A percentile compares a stretch with the other conserved stretches of the same genome.
Conservation (phyloP, 495 filamentous ascomycete species). For the Penicillium canescens region DNA sequence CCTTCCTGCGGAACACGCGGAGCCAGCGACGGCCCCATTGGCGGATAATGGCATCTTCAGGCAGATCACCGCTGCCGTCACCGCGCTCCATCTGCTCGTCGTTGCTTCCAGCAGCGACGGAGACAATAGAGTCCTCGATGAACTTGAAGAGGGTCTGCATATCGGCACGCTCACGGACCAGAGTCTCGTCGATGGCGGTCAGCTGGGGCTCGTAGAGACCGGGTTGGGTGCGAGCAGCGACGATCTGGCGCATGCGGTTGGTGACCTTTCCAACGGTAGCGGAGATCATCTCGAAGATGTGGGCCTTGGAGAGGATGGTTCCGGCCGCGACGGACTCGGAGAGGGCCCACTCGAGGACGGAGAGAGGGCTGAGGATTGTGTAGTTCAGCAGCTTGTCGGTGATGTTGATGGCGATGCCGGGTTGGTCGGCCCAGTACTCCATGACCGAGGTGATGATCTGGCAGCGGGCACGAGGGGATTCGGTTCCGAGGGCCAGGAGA, state of each 20-base stretch:
- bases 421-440: conserved; percentile 90
- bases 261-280: conserved; percentile 92
- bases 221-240: conserved; percentile 55
- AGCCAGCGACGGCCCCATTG: conserved; percentile 87
- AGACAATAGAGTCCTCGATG: conserved; percentile 77
- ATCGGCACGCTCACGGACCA: conserved; percentile 61
- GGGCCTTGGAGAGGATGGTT: conserved; percentile 65
- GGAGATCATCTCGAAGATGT: conserved; percentile 86
- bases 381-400: conserved; percentile 98
- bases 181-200: conserved; percentile 61
- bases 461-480: conserved; percentile 68
- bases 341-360: conserved; percentile 88
- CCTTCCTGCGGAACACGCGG: conserved; percentile 77
- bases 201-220: conserved; percentile 61
- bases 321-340: conserved; percentile 63
- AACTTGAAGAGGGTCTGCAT: conserved; percentile 78
- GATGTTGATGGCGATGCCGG: conserved; percentile 89
- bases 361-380: conserved; percentile 79
- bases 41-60: conserved; percentile 64
- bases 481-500: conserved; percentile 72
- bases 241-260: conserved; percentile 81
- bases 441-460: conserved; percentile 92
- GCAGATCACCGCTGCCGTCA: conserved; percentile 39
- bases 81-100: conserved; percentile 66
- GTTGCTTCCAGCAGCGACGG: conserved; percentile 70